Evolutionary conservation across 2,329 filamentous ascomycete genomes (phyloP), one percentile per base, ranked within the genome.

Genomic region (Ceratocystis papillata): DNA sequence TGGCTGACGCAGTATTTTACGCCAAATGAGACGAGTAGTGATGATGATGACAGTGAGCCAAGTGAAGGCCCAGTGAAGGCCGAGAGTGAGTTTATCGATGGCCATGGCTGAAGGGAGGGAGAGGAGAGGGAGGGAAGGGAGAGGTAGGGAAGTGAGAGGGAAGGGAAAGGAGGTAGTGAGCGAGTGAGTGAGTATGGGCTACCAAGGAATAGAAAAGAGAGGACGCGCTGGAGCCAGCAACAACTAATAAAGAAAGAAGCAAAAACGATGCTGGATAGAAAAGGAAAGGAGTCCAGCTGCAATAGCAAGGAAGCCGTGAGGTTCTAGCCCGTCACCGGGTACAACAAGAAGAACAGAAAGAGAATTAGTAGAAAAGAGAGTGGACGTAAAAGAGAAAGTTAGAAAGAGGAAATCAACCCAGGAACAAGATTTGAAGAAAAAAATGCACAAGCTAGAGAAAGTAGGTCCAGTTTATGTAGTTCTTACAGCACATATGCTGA

Each of bases 21-120:
- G 69, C 65, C 70, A 70, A 20, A 69, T 55, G 41, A 73, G 66
- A 45, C 72, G 62, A 1, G 48, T 17, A 1, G 30, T 62, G 69
- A 73, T 73, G 65, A 72, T 62, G 10, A 67, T 8, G 57, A 73
- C 55, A 5, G 71, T 68, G 50, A 71, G 37, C 62, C 69, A 70
- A 67, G 69, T 72, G 44, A 73, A 72, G 10, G 70, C 60, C 70
- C 70, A 72, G 60, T 72, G 71, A 64, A 71, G 62, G 20, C 22
- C 63, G 15, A 67, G 57, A 22, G 62, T 67, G 20, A 65, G 45
- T 15, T 65, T 33, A 30, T 65, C 66, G 53, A 67, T 25, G 46
- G 66, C 65, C 65, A 67, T 64, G 20, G 63, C 53, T 55, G 20
- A 45, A n/a, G 30, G 41, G 3, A 10, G 33, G 57, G 57, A 15